phyloP scores from a whole-genome alignment of 1,284 basidiomycete genomes.

The Trichosporon faecale region DNA sequence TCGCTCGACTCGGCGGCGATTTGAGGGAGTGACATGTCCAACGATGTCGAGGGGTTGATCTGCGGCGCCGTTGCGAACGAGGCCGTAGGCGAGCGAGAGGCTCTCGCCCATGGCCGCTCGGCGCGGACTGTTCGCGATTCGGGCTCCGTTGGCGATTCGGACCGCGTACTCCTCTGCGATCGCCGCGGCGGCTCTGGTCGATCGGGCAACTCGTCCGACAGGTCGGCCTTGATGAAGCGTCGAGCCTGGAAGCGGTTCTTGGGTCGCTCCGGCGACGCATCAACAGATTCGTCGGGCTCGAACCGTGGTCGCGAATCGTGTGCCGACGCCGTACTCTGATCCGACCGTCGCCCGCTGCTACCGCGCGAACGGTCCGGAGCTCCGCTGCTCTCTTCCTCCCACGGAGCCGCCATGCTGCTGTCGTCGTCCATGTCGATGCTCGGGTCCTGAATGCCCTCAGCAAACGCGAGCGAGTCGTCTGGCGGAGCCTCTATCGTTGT shows the following conservation, averaged over 20 bases:
- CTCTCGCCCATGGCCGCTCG: neutral
- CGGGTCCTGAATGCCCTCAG: slow-evolving; percentile 27
- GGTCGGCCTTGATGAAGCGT: slow-evolving; percentile 16
- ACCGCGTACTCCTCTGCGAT: neutral
- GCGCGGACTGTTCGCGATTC: neutral
- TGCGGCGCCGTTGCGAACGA: neutral
- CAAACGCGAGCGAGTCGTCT: slow-evolving; percentile 36
- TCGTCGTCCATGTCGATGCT: slow-evolving; percentile 43
- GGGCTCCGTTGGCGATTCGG: neutral
- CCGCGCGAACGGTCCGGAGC: slow-evolving; percentile 6
- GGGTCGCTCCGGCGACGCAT: slow-evolving; percentile 4
- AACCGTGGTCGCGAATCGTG: neutral
- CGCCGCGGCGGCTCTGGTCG: neutral
- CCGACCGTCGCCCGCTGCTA: slow-evolving; percentile 14
- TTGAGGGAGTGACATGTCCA: slow-evolving; percentile 30
- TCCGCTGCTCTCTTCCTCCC: slow-evolving; percentile 20
- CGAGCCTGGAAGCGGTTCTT: slow-evolving; percentile 11
- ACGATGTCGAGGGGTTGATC: neutral
- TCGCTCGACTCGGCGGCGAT: slow-evolving; percentile 23
- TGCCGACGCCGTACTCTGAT: slow-evolving; percentile 15
- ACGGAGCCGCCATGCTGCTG: slow-evolving; percentile 22
- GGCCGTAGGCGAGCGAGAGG: slow-evolving; percentile 8
- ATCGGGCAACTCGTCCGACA: neutral
- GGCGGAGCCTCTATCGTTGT: slow-evolving; percentile 22
- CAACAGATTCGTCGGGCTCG: slow-evolving; percentile 9